These are phyloP conservation scores for Talaromyces sp. DNA, from an alignment of 2,329 filamentous ascomycete species.

Conservation along the genomic window DNA sequence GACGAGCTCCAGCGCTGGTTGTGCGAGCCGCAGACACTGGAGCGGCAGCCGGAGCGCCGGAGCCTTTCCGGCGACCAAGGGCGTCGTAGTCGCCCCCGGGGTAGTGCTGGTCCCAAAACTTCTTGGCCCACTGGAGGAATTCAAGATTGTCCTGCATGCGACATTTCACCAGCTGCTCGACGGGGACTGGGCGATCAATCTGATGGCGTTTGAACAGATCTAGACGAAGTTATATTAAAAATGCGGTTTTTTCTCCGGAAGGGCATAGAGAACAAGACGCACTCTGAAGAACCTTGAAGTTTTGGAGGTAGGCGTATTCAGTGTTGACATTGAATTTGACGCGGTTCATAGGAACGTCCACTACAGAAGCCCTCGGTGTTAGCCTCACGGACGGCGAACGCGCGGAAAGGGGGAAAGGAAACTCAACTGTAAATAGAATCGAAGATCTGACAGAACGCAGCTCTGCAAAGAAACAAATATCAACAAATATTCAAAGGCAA, in stretches of 20 bases:
- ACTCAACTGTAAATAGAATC: slow-evolving; percentile 85
- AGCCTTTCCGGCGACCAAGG: slow-evolving; percentile 73
- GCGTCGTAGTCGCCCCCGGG: slow-evolving; percentile 97
- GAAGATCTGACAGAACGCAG: slow-evolving; percentile 93
- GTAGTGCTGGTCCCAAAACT: slow-evolving; percentile 97
- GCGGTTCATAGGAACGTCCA: slow-evolving; percentile 87
- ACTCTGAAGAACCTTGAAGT: slow-evolving; percentile 98
- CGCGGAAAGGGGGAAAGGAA: background rate
- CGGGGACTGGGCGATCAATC: slow-evolving; percentile 83
- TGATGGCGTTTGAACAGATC: slow-evolving; percentile 80
- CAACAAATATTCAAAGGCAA: background rate
- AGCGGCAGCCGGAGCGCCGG: slow-evolving; percentile 49
- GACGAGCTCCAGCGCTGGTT: slow-evolving; percentile 44
- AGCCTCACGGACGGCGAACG: background rate
- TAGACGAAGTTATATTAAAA: no score
- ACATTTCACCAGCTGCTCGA: slow-evolving; percentile 87
- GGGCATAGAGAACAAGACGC: no score
- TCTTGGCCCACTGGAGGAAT: slow-evolving; percentile 95
- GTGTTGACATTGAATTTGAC: slow-evolving; percentile 98
- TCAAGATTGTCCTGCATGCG: slow-evolving; percentile 99
- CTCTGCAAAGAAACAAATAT: slow-evolving; percentile 48
- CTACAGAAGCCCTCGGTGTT: slow-evolving; percentile 27
- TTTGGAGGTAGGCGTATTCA: slow-evolving; percentile 96
- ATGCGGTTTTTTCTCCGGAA: no score
- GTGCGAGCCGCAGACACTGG: slow-evolving; percentile 41